Evolutionary conservation across 2,329 filamentous ascomycete genomes (phyloP).

Genomic region (Penicillium sp.): DNA sequence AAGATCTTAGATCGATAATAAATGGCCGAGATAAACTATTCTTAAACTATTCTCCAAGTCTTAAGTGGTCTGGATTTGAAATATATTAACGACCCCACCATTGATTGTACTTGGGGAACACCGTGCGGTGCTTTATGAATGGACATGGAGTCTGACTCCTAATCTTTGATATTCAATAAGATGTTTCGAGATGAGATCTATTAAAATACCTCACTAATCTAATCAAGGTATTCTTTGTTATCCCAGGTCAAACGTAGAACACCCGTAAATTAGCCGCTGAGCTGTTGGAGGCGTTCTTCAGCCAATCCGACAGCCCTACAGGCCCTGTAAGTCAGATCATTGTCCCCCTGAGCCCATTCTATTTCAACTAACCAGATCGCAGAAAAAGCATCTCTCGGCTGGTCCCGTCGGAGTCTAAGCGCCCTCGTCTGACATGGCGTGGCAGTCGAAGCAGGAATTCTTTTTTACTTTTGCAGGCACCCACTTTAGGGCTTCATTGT

Average conservation of each 20-base stretch:
- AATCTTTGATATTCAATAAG: neutral
- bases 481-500: too few species aligned
- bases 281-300: neutral
- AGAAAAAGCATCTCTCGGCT: neutral
- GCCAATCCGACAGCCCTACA: constrained; percentile 1
- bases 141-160: neutral
- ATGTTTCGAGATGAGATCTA: neutral
- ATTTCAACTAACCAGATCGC: neutral
- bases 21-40: too few species aligned
- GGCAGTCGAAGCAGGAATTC: neutral
- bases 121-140: neutral
- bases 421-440: constrained; percentile 12
- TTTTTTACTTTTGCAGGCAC: too few species aligned
- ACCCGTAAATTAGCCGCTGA: constrained; percentile 4
- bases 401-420: neutral
- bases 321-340: neutral
- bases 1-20: too few species aligned
- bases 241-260: neutral
- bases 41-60: too few species aligned
- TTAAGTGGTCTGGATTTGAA: neutral
- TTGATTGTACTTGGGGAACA: neutral
- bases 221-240: neutral
- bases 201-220: neutral
- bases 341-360: neutral
- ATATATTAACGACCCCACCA: neutral